Evolutionary conservation across 495 filamentous ascomycete genomes (phyloP).

Genomic region (Barbatosphaeria neglecta): DNA sequence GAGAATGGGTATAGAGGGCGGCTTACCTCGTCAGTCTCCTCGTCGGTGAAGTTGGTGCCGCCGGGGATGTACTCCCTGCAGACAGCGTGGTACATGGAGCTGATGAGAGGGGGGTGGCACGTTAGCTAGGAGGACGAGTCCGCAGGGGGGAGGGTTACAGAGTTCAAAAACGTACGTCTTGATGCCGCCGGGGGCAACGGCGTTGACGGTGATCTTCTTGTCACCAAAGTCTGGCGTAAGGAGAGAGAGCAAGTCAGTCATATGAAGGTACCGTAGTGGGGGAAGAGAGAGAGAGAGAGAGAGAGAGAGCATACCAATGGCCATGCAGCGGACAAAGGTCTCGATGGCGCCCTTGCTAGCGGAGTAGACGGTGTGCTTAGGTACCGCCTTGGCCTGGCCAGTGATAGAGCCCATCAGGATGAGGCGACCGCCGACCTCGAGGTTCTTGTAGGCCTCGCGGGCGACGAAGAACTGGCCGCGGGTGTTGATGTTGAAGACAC

Average conservation of each 20-base stretch:
- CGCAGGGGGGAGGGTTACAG: neutral
- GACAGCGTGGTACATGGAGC: slow-evolving; percentile 49
- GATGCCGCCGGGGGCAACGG: slow-evolving; percentile 48
- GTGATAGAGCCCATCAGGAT: slow-evolving; percentile 49
- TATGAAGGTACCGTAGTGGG: too few species aligned
- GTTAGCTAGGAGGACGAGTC: neutral
- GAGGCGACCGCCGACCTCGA: slow-evolving; percentile 44
- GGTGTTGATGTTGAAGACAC: slow-evolving; percentile 60
- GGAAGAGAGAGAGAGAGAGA: neutral
- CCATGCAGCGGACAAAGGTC: slow-evolving; percentile 7
- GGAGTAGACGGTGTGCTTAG: slow-evolving; percentile 47
- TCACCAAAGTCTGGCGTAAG: slow-evolving; percentile 5
- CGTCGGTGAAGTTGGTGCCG: slow-evolving; percentile 27
- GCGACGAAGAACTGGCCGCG: slow-evolving; percentile 68
- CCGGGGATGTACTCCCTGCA: slow-evolving; percentile 48
- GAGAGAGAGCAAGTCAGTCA: neutral
- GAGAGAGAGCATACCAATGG: slow-evolving; percentile 3
- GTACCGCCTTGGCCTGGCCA: slow-evolving; percentile 44
- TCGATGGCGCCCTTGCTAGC: slow-evolving; percentile 35
- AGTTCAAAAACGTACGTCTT: slow-evolving; percentile 24
- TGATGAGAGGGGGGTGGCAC: too few species aligned
- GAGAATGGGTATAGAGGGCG: too few species aligned
- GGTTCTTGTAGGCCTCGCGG: slow-evolving; percentile 47
- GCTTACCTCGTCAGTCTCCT: slow-evolving; percentile 5
- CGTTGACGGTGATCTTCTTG: slow-evolving; percentile 49